Conservation (phyloP, 768 basidiomycete genomes). For the Mycena haematopus region DNA sequence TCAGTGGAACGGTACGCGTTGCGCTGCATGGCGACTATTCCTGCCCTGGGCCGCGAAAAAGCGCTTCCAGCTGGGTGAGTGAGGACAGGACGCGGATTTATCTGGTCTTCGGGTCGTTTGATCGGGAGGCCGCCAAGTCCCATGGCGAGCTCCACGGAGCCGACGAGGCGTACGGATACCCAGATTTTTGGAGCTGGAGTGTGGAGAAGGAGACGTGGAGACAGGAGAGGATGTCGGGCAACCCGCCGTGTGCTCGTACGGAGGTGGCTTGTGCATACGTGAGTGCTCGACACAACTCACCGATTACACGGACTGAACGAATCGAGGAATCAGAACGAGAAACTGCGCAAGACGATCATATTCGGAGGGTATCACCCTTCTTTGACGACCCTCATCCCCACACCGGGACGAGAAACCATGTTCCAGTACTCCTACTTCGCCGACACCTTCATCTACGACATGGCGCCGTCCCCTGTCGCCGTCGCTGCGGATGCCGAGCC, state of each 20-base stretch:
- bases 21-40: conserved; percentile 28
- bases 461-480: neutral
- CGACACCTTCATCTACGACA: conserved; percentile 46
- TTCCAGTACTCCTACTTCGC: conserved; percentile 48
- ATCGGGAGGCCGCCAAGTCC: conserved; percentile 38
- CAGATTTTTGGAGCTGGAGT: conserved; percentile 43
- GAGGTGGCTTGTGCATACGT: conserved; percentile 39
- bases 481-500: neutral
- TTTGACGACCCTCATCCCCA: conserved; percentile 32
- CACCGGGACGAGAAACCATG: neutral
- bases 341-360: conserved; percentile 41
- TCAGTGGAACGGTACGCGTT: conserved; percentile 31
- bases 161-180: conserved; percentile 27
- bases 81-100: conserved; percentile 38
- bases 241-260: conserved; percentile 39
- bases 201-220: conserved; percentile 37
- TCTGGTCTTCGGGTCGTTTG: conserved; percentile 44
- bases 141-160: conserved; percentile 34
- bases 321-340: neutral
- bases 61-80: conserved; percentile 43
- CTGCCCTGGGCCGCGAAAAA: conserved; percentile 43
- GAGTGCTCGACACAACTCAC: conserved; percentile 9
- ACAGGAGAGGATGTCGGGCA: conserved; percentile 38
- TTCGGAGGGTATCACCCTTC: conserved; percentile 49
- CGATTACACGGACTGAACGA: neutral